Evolutionary conservation across 164 flowering plant species (phyloP).

Genomic region (Annona squamosa): DNA sequence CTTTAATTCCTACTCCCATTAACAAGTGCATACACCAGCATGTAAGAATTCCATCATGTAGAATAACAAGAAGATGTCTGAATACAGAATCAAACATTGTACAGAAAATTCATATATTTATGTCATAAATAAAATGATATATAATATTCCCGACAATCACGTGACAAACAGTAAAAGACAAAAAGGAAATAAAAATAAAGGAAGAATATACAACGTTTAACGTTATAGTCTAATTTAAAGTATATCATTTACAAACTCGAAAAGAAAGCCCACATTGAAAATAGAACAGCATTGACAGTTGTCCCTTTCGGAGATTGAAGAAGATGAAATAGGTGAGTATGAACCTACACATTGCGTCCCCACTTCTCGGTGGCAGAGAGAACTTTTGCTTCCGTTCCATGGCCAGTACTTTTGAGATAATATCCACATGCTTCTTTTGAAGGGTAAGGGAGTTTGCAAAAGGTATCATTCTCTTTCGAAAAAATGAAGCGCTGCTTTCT

Average conservation of each 20-base stretch:
- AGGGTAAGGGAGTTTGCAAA: slow-evolving; percentile 87
- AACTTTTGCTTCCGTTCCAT: slow-evolving; percentile 88
- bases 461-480: slow-evolving; percentile 65
- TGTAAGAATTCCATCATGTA: not conserved
- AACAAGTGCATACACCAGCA: not conserved
- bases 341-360: slow-evolving; percentile 89
- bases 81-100: too few relatives aligned
- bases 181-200: not conserved
- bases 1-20: not conserved
- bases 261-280: not conserved
- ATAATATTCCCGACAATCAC: not conserved
- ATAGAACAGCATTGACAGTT: not conserved
- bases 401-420: slow-evolving; percentile 75
- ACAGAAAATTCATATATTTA: too few relatives aligned
- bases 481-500: slow-evolving; percentile 83
- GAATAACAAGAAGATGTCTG: not conserved
- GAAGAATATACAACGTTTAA: too few relatives aligned
- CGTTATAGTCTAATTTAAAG: too few relatives aligned
- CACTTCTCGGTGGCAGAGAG: slow-evolving; percentile 74
- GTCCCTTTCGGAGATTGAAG: not conserved
- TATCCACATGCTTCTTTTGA: slow-evolving; percentile 77
- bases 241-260: too few relatives aligned
- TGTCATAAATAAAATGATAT: not conserved
- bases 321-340: slow-evolving; percentile 6
- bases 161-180: too few relatives aligned